Conservation (phyloP, 2,329 filamentous ascomycete genomes). For the Dactylellina drechsleri region DNA sequence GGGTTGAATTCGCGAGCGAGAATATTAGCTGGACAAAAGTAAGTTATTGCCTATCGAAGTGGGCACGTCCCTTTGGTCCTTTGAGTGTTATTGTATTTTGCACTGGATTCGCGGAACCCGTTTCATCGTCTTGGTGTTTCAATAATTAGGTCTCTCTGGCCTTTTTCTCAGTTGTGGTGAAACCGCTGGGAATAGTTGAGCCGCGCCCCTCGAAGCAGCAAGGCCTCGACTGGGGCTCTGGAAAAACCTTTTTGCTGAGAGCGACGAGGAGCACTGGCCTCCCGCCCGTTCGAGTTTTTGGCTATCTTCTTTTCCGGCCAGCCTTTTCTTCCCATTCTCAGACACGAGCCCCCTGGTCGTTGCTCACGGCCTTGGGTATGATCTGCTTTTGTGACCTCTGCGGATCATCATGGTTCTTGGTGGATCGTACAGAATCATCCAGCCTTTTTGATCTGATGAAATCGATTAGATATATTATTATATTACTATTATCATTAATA, state of each 20-base stretch:
- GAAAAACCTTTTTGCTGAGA: slow-evolving; percentile 54
- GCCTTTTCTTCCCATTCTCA: slow-evolving; percentile 35
- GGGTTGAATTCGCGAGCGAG: slow-evolving; percentile 18
- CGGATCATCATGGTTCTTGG: slow-evolving; percentile 22
- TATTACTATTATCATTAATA: too few species aligned
- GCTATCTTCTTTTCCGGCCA: slow-evolving; percentile 49
- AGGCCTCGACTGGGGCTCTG: slow-evolving; percentile 47
- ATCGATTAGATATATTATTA: neutral
- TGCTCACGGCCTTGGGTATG: slow-evolving; percentile 22
- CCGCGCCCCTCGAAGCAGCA: slow-evolving; percentile 20
- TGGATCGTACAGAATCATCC: slow-evolving; percentile 22
- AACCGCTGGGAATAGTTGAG: slow-evolving; percentile 41
- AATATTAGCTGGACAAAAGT: slow-evolving; percentile 17
- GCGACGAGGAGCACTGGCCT: slow-evolving; percentile 33
- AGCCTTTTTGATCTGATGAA: slow-evolving; percentile 8
- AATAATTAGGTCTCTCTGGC: slow-evolving; percentile 34
- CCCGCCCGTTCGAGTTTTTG: slow-evolving; percentile 41
- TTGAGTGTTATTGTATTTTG: slow-evolving; percentile 31
- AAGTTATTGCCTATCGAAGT: slow-evolving; percentile 49
- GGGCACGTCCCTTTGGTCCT: slow-evolving; percentile 41
- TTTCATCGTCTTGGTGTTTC: slow-evolving; percentile 52
- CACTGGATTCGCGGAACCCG: slow-evolving; percentile 49
- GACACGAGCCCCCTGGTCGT: slow-evolving; percentile 21
- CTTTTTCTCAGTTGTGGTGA: slow-evolving; percentile 32
- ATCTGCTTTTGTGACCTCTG: slow-evolving; percentile 33